Evolutionary conservation across 495 filamentous ascomycete species (phyloP).

Genomic region (Tuber microsphaerosporum): DNA sequence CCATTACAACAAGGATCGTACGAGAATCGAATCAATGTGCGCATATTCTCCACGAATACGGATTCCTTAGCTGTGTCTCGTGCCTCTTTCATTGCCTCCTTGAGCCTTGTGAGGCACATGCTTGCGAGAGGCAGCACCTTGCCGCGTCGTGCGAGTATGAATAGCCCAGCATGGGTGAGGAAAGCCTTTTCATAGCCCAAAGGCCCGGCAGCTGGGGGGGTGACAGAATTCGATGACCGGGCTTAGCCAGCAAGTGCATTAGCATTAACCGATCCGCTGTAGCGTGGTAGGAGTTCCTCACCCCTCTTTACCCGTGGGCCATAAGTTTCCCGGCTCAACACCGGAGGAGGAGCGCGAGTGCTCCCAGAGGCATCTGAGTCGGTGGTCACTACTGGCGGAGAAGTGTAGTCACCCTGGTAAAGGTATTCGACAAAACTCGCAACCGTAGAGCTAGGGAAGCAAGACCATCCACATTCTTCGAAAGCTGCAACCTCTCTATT

Average conservation of each 20-base stretch:
- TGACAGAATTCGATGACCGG: background rate
- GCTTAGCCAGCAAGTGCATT: background rate
- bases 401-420: conserved; percentile 12
- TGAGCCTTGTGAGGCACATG: background rate
- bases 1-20: background rate
- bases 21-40: background rate
- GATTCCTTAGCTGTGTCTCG: background rate
- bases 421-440: conserved; percentile 10
- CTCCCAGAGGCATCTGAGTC: too few relatives aligned
- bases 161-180: background rate
- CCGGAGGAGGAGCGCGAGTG: too few relatives aligned
- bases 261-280: background rate
- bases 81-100: background rate
- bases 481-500: background rate
- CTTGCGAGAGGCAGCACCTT: background rate
- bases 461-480: background rate
- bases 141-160: background rate
- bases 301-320: background rate
- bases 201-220: too few relatives aligned
- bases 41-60: background rate
- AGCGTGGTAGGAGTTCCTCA: background rate
- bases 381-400: background rate
- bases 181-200: background rate
- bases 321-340: too few relatives aligned
- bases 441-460: conserved; percentile 5